Percentiles rank a stretch among this genome's conserved stretches.
These are phyloP conservation scores for Entomortierella chlamydospora DNA, from an alignment of 192 early-diverging fungal genomes.

Conservation along the genomic window DNA sequence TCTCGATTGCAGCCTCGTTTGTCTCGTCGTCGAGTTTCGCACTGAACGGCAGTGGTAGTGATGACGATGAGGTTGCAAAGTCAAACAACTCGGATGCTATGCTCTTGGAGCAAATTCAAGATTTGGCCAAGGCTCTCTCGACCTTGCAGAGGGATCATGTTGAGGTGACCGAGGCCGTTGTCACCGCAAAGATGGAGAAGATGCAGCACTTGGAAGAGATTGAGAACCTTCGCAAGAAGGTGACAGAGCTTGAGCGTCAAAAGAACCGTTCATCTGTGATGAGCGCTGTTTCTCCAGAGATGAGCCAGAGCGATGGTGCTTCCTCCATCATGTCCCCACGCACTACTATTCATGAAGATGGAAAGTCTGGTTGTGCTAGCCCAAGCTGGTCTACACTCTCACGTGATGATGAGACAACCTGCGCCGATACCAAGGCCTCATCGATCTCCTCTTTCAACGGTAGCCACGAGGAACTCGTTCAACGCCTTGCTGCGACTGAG, in stretches of 20 bases:
- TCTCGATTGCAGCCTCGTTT: constrained; percentile 50
- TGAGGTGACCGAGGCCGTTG: constrained; percentile 68
- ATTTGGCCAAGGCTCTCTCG: constrained; percentile 75
- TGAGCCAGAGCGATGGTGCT: constrained; percentile 48
- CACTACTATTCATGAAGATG: constrained; percentile 20
- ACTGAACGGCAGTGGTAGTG: constrained; percentile 20
- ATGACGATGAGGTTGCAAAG: not conserved
- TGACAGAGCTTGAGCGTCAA: constrained; percentile 57
- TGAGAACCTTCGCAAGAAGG: constrained; percentile 63
- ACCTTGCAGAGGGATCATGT: constrained; percentile 77
- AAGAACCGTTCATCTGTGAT: constrained; percentile 59
- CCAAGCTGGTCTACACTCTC: constrained; percentile 43
- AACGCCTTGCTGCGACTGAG: constrained; percentile 32
- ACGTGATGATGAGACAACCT: constrained; percentile 25
- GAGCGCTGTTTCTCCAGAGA: constrained; percentile 40
- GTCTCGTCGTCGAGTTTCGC: too few species aligned
- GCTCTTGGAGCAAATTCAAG: constrained; percentile 68
- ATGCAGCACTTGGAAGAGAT: constrained; percentile 62
- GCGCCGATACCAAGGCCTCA: constrained; percentile 25
- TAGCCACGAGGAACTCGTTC: constrained; percentile 22
- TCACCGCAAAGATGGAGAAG: constrained; percentile 67
- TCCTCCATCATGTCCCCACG: constrained; percentile 38
- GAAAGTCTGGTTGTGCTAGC: constrained; percentile 27
- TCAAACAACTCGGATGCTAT: constrained; percentile 35
- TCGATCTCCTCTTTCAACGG: constrained; percentile 26